These are phyloP conservation scores for Botrytis medusae DNA, from an alignment of 2,329 filamentous ascomycete species.

Conservation along the genomic window DNA sequence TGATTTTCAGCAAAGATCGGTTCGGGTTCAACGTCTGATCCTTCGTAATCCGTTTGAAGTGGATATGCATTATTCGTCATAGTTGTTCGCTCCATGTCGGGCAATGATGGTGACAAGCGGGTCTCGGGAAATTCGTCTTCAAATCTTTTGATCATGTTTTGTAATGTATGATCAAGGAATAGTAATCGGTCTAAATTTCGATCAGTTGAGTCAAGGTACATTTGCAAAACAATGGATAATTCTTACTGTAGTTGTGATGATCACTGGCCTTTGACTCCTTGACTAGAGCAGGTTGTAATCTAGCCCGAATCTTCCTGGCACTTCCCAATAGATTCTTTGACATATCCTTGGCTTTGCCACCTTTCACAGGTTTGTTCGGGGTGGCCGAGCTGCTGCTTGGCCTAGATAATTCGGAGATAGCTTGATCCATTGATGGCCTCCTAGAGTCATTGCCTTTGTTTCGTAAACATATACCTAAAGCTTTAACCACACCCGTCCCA, in stretches of 20 bases:
- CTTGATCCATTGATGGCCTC: slow-evolving; percentile 38
- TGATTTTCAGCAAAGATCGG: slow-evolving; percentile 33
- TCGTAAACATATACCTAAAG: slow-evolving; percentile 83
- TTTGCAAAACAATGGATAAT: neutral
- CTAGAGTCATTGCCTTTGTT: slow-evolving; percentile 70
- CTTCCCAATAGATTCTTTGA: slow-evolving; percentile 85
- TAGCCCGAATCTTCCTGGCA: slow-evolving; percentile 81
- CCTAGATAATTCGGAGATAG: slow-evolving; percentile 30
- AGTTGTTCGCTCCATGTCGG: slow-evolving; percentile 15
- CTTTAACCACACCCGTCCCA: slow-evolving; percentile 92
- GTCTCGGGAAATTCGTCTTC: slow-evolving; percentile 96
- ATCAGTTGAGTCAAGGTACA: slow-evolving; percentile 14
- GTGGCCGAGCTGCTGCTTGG: slow-evolving; percentile 48
- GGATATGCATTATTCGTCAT: slow-evolving; percentile 17
- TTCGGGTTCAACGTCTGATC: slow-evolving; percentile 32
- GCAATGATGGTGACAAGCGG: slow-evolving; percentile 44
- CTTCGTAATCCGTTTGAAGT: slow-evolving; percentile 23
- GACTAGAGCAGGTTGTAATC: slow-evolving; percentile 79
- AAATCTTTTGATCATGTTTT: slow-evolving; percentile 91
- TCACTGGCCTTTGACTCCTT: slow-evolving; percentile 71
- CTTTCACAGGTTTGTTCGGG: slow-evolving; percentile 44
- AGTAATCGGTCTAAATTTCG: slow-evolving; percentile 62
- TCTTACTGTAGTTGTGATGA: slow-evolving; percentile 75
- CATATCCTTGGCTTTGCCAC: slow-evolving; percentile 81
- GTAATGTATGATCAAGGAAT: slow-evolving; percentile 85